Base-by-base conservation (phyloP, 78 protist species). In the Dictyostelium capitatum region DNA sequence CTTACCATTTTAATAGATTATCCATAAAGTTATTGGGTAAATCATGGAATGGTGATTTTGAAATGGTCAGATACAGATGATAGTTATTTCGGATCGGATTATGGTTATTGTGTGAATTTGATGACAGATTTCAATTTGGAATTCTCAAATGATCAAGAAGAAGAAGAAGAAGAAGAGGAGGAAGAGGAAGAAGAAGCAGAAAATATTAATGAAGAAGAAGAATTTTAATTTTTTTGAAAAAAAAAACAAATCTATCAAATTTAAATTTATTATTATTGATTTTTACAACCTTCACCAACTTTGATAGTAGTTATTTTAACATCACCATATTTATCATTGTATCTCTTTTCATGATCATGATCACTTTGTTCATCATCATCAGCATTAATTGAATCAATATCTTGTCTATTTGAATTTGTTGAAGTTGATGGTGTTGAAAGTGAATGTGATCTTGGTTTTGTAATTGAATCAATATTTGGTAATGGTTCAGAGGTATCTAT, bases 31-130 rank as follows among this genome's bases (percentile, higher is more conserved):
- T 87, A 9, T 25, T 87, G 41, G 93, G 93, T 47, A 67, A 51
- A 28, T 48, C 93, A 19, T 87, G 93, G 93, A 12, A 87, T 64
- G 93, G 93, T 79, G 28, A 37, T 54, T 28, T 79, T 15, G 37
- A 79, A 50, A n/a, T n/a, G 12, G 7, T 25, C 43, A 6, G n/a
- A 23, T n/a, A 46, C 81, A 48, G 53, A 83, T 73, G 48, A 83
- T 6, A 30, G 80, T 30, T 19, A 83, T 43, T 1, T 53, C 1
- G 46, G 15, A 51, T 14, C 56, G 1, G 56, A 51, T 12, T 8
- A 51, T 51, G 47, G 28, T 59, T 47, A 48, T 25, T 28, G 62
- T n/a, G n/a, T 48, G 51, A 64, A 7, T 30, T 43, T n/a, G 70
- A 83, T 83, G 7, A 17, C 59, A 6, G 72, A 46, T n/a, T 25